A percentile compares a stretch with the other conserved stretches of the same genome.
Conservation (phyloP, 2,329 filamentous ascomycete species). For the Aspergillus udagawae region DNA sequence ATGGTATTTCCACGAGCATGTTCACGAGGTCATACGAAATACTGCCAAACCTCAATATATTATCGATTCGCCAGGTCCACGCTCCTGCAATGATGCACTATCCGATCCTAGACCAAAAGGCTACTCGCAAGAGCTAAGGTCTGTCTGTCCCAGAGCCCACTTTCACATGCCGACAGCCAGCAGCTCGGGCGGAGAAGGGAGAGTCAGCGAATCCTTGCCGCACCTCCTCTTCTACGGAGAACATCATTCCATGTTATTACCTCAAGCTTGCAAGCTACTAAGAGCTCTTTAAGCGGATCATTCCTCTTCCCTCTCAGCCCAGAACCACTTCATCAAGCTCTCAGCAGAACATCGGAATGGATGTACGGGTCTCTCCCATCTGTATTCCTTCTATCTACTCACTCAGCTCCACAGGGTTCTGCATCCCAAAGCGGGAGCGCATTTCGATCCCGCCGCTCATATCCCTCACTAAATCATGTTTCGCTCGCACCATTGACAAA, state of each 20-base stretch:
- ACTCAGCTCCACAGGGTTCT: constrained; percentile 16
- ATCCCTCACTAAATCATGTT: constrained; percentile 56
- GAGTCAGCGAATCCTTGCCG: not conserved
- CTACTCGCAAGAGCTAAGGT: not conserved
- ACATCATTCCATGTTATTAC: not conserved
- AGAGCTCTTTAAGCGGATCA: not conserved
- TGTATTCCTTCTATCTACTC: not conserved
- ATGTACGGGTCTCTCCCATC: constrained; percentile 15
- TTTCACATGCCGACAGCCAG: constrained; percentile 21
- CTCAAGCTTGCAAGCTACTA: not conserved
- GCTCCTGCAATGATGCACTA: not conserved
- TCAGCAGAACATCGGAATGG: constrained; percentile 11
- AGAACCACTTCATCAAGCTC: not conserved
- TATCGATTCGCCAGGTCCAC: not conserved
- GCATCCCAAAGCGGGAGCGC: constrained; percentile 18
- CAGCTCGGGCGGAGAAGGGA: not conserved
- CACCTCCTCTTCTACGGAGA: not conserved
- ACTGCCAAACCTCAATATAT: not conserved
- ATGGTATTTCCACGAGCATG: not conserved
- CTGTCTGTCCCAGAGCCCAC: not conserved
- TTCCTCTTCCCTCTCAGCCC: not conserved
- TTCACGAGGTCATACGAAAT: not conserved
- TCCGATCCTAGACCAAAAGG: not conserved
- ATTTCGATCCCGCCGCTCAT: constrained; percentile 49
- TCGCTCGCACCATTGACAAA: constrained; percentile 58